These are phyloP conservation scores for Teratosphaeria gauchensis DNA, from an alignment of 2,329 filamentous ascomycete genomes.

Conservation along the genomic window DNA sequence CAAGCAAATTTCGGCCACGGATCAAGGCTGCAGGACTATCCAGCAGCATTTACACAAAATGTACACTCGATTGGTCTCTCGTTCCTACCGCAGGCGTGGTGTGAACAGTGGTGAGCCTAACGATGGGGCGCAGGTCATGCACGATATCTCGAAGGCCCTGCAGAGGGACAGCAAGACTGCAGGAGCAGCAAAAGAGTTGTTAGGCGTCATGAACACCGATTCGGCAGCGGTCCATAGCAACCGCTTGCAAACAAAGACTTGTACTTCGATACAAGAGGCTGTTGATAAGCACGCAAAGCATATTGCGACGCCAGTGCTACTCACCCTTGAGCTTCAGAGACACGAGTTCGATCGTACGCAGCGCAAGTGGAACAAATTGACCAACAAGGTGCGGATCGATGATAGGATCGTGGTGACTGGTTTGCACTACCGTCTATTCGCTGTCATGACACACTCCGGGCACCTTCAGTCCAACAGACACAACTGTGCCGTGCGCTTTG, in stretches of 20 bases:
- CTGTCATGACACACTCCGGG: constrained; percentile 51
- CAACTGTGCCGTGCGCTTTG: constrained; percentile 49
- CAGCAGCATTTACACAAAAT: constrained; percentile 20
- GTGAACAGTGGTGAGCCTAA: constrained; percentile 1
- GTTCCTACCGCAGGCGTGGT: constrained; percentile 5
- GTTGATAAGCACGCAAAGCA: constrained; percentile 23
- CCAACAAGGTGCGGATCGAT: constrained; percentile 47
- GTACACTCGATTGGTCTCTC: constrained; percentile 14
- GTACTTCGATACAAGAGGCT: constrained; percentile 33
- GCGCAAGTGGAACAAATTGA: constrained; percentile 48
- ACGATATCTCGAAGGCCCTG: constrained; percentile 6
- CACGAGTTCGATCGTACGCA: constrained; percentile 46
- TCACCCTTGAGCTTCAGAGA: constrained; percentile 45
- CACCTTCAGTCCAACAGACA: constrained; percentile 49
- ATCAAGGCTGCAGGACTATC: constrained; percentile 5
- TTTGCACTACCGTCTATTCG: constrained; percentile 47
- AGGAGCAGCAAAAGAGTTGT: constrained; percentile 11
- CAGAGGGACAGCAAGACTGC: constrained; percentile 7
- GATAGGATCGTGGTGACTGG: constrained; percentile 43
- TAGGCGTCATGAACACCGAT: constrained; percentile 13
- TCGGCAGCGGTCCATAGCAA: constrained; percentile 14
- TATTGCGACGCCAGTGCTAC: constrained; percentile 23
- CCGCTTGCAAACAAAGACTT: constrained; percentile 20
- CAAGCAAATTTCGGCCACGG: constrained; percentile 24
- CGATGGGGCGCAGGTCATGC: constrained; percentile 18